Percentiles rank a stretch among this genome's conserved stretches.
phyloP scores from a whole-genome alignment of 2,329 filamentous ascomycete genomes.

The Hypoxylon sp. region DNA sequence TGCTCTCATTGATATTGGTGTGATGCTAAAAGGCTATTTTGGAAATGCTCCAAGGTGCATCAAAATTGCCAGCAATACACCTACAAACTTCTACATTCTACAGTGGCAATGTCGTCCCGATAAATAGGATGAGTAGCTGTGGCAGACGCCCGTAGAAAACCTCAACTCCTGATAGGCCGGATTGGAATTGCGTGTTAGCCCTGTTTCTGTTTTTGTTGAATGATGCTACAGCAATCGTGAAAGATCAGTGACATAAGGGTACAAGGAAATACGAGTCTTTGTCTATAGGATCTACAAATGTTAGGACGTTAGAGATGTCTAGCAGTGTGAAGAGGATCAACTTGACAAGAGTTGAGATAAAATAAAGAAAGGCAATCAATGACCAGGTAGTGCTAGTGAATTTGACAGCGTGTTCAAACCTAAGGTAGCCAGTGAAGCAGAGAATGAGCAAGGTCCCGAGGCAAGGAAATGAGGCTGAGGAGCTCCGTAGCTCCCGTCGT shows the following conservation, averaged over 20 bases:
- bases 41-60: not conserved
- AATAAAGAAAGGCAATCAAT: too few species aligned
- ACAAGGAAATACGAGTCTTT: not conserved
- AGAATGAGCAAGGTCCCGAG: slow-evolving; percentile 1
- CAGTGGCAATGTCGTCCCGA: not conserved
- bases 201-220: not conserved
- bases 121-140: not conserved
- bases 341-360: not conserved
- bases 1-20: not conserved
- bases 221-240: not conserved
- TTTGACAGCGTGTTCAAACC: not conserved
- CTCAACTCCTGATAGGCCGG: not conserved
- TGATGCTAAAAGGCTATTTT: not conserved
- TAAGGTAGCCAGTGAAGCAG: not conserved
- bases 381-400: not conserved
- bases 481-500: slow-evolving; percentile 17
- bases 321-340: not conserved
- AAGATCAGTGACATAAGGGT: not conserved
- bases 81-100: not conserved
- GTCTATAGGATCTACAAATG: not conserved
- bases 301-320: not conserved
- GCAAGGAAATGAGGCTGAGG: slow-evolving; percentile 19
- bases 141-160: not conserved
- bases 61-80: not conserved
- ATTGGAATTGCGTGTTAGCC: not conserved